A percentile compares a stretch with the other conserved stretches of the same genome.
These are phyloP conservation scores for Tolypocladium ovalisporum DNA, from an alignment of 2,329 filamentous ascomycete species.

Conservation along the genomic window DNA sequence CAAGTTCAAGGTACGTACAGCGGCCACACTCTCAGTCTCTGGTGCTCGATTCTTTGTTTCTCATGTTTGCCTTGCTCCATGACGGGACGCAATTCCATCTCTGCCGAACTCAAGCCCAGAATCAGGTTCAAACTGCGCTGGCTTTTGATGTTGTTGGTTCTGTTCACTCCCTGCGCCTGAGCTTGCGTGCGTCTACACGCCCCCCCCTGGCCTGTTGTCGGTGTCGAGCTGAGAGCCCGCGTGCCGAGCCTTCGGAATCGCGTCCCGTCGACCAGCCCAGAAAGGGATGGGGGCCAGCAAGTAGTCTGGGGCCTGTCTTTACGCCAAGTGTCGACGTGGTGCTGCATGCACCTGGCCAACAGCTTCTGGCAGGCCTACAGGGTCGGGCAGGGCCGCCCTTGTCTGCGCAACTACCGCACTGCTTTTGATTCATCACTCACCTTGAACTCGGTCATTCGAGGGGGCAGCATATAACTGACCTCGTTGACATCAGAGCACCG, in stretches of 20 bases:
- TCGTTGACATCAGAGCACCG: not conserved
- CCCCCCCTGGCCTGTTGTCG: not conserved
- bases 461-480: not conserved
- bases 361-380: not conserved
- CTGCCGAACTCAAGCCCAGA: not conserved
- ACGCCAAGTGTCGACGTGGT: not conserved
- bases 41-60: not conserved
- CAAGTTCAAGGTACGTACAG: not conserved
- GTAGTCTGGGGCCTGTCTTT: not conserved
- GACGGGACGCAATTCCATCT: not conserved
- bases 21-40: not conserved
- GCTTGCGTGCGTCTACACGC: not conserved
- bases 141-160: not conserved
- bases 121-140: not conserved
- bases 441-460: not conserved
- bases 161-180: not conserved
- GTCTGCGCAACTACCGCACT: not conserved
- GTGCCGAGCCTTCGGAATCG: constrained; percentile 1
- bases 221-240: not conserved
- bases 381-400: not conserved
- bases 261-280: not conserved
- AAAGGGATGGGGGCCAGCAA: not conserved
- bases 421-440: not conserved
- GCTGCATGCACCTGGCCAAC: not conserved
- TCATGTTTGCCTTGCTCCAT: not conserved